Conservation (phyloP, 1,139 yeast genomes). For the Lodderomyces metapsilosis region DNA sequence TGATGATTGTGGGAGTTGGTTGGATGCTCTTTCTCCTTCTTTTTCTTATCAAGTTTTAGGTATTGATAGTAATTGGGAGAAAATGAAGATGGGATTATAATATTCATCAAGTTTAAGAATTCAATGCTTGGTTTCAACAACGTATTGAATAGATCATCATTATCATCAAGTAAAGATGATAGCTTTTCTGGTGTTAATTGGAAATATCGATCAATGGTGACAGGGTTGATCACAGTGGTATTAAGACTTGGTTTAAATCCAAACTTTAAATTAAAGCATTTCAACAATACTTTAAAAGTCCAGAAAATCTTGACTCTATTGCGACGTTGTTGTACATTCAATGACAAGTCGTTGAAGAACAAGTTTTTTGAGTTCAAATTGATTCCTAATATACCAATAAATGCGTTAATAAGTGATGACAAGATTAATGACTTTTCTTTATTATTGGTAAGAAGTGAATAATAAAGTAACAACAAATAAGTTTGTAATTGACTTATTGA, state of each 20-base stretch:
- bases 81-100: conserved; percentile 49
- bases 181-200: conserved; percentile 49
- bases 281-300: conserved; percentile 54
- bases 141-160: conserved; percentile 38
- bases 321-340: conserved; percentile 36
- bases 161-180: conserved; percentile 30
- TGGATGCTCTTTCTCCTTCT: conserved; percentile 18
- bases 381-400: conserved; percentile 48
- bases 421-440: conserved; percentile 46
- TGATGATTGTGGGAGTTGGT: conserved; percentile 23
- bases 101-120: conserved; percentile 44
- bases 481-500: conserved; percentile 44
- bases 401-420: conserved; percentile 43
- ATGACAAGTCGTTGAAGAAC: conserved; percentile 46
- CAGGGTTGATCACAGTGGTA: conserved; percentile 50
- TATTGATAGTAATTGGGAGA: conserved; percentile 51
- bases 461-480: conserved; percentile 40
- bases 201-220: conserved; percentile 48
- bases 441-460: conserved; percentile 45
- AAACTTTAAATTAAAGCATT: conserved; percentile 50
- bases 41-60: conserved; percentile 28
- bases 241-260: conserved; percentile 50
- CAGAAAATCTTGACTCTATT: conserved; percentile 60
- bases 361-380: conserved; percentile 46
- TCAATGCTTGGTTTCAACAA: conserved; percentile 46